phyloP scores from a whole-genome alignment of 176 grass and related monocot species.

The Panicum miliaceum region DNA sequence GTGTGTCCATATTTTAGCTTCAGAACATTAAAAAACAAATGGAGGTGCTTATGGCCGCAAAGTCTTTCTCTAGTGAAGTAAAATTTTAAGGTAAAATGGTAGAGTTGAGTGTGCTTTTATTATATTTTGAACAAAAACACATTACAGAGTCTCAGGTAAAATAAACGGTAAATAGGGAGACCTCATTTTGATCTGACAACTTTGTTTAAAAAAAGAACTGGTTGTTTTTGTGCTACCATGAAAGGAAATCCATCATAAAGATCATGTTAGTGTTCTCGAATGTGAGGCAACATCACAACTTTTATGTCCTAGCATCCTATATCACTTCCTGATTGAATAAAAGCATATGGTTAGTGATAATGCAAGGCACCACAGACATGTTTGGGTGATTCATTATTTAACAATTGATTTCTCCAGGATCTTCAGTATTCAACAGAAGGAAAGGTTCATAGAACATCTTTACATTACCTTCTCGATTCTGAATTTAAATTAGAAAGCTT shows the following conservation, averaged over 20 bases:
- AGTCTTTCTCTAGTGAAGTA: not conserved
- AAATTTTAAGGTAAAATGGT: not conserved
- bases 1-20: conserved; percentile 13
- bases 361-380: not conserved
- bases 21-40: not conserved
- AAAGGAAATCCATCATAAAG: not conserved
- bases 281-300: not conserved
- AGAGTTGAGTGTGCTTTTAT: not conserved
- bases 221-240: not conserved
- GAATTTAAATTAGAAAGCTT: conserved; percentile 12
- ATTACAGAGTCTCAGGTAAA: not conserved
- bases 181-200: not conserved
- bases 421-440: not conserved
- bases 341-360: conserved; percentile 7
- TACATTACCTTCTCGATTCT: not conserved
- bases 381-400: not conserved
- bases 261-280: not conserved
- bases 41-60: not conserved
- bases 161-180: not conserved
- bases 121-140: not conserved
- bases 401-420: not conserved
- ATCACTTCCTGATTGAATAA: conserved; percentile 4
- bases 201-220: not conserved
- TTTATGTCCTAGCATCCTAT: not conserved
- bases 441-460: not conserved